phyloP scores from a whole-genome alignment of 164 flowering plant species.

The Vitis cinerea region DNA sequence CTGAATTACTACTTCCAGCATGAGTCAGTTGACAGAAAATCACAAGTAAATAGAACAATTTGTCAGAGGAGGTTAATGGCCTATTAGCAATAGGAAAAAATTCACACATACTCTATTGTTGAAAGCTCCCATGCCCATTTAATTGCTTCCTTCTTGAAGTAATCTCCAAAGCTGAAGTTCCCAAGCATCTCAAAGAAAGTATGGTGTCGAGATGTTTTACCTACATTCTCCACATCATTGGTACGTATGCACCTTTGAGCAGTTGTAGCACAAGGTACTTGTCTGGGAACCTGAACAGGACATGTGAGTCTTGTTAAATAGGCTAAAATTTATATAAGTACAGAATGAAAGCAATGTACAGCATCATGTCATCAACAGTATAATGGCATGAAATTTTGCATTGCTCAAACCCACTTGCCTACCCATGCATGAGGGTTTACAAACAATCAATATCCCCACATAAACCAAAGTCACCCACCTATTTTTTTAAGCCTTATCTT shows the following conservation, averaged over 20 bases:
- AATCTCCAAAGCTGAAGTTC: slow-evolving; percentile 96
- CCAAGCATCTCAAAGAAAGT: slow-evolving; percentile 99
- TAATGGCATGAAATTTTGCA: no score
- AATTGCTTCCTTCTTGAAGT: slow-evolving; percentile 95
- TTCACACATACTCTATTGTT: slow-evolving; percentile 69
- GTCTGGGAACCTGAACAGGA: slow-evolving; percentile 60
- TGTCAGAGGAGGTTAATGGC: background rate
- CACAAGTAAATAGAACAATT: background rate
- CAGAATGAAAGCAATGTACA: background rate
- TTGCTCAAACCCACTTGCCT: background rate
- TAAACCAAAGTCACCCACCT: no score
- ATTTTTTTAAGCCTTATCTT: no score
- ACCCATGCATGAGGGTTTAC: background rate
- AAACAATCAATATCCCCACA: background rate
- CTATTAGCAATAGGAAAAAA: background rate
- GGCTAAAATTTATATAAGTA: background rate
- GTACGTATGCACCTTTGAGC: slow-evolving; percentile 91
- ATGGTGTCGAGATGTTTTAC: slow-evolving; percentile 81
- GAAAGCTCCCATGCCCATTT: slow-evolving; percentile 98
- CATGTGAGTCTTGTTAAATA: background rate
- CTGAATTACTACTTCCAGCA: background rate
- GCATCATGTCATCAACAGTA: background rate
- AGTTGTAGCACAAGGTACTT: slow-evolving; percentile 85
- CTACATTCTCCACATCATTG: slow-evolving; percentile 95
- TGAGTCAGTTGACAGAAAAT: background rate